Evolutionary conservation across 2,329 filamentous ascomycete genomes (phyloP).

Genomic region (Fusarium veterinarium): DNA sequence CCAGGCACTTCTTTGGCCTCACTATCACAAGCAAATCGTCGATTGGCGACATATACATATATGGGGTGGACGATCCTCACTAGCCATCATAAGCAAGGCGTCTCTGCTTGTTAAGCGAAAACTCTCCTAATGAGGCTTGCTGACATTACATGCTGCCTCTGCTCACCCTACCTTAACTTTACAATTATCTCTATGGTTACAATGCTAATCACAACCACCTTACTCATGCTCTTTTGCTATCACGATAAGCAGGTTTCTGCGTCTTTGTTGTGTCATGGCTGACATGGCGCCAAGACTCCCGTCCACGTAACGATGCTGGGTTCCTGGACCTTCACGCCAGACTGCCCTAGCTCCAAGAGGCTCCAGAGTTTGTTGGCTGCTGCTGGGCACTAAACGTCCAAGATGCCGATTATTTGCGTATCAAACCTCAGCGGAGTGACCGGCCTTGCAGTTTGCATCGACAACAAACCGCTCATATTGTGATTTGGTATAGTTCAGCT

Average conservation of each 20-base stretch:
- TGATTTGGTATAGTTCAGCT: constrained; percentile 22
- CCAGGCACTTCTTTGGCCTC: constrained; percentile 19
- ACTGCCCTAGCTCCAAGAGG: constrained; percentile 15
- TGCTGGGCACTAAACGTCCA: constrained; percentile 17
- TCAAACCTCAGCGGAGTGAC: constrained; percentile 23
- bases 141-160: constrained; percentile 12
- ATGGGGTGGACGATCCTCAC: constrained; percentile 36
- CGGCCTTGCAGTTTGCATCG: constrained; percentile 24
- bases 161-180: constrained; percentile 13
- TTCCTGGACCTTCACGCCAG: constrained; percentile 25
- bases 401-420: constrained; percentile 23
- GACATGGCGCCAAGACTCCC: constrained; percentile 31
- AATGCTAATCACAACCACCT: constrained; percentile 22
- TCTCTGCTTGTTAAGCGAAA: constrained; percentile 27
- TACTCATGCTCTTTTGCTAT: constrained; percentile 11
- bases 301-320: constrained; percentile 33
- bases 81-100: constrained; percentile 38
- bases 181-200: constrained; percentile 31
- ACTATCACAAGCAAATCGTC: constrained; percentile 38
- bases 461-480: constrained; percentile 35
- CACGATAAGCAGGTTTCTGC: constrained; percentile 36
- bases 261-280: constrained; percentile 31
- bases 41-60: constrained; percentile 39
- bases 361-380: constrained; percentile 31
- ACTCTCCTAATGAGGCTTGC: constrained; percentile 26